Evolutionary conservation across 192 early-diverging fungal genomes (phyloP).

Genomic region (Coemansia sp.): DNA sequence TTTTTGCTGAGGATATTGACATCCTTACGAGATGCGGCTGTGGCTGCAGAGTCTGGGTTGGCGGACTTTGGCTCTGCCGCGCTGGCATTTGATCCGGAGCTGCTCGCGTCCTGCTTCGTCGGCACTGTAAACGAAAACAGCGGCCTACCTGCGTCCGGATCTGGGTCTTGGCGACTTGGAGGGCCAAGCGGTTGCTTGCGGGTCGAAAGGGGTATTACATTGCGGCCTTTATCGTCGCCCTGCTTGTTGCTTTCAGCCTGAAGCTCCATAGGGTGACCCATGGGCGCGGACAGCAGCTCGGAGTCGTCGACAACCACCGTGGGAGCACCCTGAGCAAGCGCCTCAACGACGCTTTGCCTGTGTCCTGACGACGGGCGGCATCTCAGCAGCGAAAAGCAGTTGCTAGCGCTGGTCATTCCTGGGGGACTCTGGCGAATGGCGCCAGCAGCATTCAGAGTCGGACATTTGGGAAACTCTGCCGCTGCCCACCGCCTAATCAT

Average conservation of each 20-base stretch:
- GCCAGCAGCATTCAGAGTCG: conserved; percentile 11
- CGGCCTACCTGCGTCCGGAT: background rate
- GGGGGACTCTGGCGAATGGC: background rate
- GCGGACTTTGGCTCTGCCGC: background rate
- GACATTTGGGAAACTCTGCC: conserved; percentile 37
- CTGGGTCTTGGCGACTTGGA: background rate
- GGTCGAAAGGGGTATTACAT: background rate
- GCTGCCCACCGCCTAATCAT: conserved; percentile 32
- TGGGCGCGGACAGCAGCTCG: background rate
- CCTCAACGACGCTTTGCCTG: background rate
- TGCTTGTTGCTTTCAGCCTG: background rate
- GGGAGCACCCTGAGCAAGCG: background rate
- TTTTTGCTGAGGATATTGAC: conserved; percentile 21
- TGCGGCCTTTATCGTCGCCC: background rate
- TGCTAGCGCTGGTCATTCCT: background rate
- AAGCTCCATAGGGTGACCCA: background rate
- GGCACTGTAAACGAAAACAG: background rate
- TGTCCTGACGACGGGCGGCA: background rate
- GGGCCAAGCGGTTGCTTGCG: background rate
- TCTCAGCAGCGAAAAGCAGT: conserved; percentile 23
- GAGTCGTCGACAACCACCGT: background rate
- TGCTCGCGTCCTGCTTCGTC: background rate
- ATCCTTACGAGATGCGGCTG: conserved; percentile 10
- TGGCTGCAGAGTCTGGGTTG: conserved; percentile 5
- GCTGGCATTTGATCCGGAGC: background rate